These are phyloP conservation scores for Mucor circinelloides DNA, from an alignment of 371 early-diverging fungal species.

Conservation along the genomic window DNA sequence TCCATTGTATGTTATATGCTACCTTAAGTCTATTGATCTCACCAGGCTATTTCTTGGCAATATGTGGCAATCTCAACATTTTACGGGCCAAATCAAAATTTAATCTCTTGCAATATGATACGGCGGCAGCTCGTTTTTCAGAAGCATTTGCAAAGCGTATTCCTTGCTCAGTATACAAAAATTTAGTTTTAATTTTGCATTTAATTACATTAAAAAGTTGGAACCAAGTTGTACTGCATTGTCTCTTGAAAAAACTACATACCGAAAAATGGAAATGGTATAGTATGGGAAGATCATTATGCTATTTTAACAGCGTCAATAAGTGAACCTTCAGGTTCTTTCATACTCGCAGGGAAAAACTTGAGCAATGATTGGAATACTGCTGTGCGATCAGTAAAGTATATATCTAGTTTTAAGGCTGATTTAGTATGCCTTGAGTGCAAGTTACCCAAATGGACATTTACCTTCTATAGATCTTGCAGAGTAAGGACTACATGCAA, in stretches of 20 bases:
- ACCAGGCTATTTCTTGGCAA: no score
- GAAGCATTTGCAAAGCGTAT: no score
- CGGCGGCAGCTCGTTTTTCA: no score
- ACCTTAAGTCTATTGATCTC: no score
- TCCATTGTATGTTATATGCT: no score
- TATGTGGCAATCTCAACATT: no score
- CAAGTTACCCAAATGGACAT: no score
- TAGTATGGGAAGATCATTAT: conserved; percentile 3
- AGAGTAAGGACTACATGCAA: neutral
- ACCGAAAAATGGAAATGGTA: neutral
- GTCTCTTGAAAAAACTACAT: neutral
- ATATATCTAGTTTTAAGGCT: conserved; percentile 3
- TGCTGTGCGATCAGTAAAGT: conserved; percentile 42
- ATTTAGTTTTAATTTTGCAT: no score
- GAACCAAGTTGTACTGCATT: neutral
- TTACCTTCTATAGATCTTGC: conserved; percentile 7
- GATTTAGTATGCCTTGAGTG: neutral
- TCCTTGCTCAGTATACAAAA: no score
- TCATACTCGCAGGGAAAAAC: conserved; percentile 74
- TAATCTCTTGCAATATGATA: no score
- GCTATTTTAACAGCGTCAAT: conserved; percentile 66
- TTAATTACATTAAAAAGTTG: neutral
- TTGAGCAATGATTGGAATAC: conserved; percentile 67
- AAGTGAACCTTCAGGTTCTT: conserved; percentile 72
- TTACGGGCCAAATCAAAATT: no score